These are phyloP conservation scores for Populus hybrid DNA, from an alignment of 441 rosid species.

Conservation along the genomic window DNA sequence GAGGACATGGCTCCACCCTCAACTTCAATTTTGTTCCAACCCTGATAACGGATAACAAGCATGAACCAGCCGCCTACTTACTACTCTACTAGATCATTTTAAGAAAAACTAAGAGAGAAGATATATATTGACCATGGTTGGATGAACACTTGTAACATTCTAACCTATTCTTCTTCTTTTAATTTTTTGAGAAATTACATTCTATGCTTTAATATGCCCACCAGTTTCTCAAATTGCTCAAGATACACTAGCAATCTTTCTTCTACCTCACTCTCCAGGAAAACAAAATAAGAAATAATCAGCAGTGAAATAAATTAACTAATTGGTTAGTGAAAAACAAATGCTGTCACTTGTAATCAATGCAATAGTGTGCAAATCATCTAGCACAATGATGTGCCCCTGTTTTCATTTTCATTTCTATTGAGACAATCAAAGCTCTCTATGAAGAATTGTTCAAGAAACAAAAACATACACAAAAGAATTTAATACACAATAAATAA, in stretches of 20 bases:
- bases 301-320: neutral
- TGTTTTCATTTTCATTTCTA: neutral
- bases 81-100: neutral
- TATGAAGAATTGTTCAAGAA: neutral
- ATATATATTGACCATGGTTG: neutral
- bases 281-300: neutral
- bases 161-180: neutral
- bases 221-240: neutral
- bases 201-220: neutral
- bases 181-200: neutral
- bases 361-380: neutral
- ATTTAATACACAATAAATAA: neutral
- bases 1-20: neutral
- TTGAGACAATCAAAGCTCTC: neutral
- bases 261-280: neutral
- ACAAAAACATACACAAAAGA: neutral
- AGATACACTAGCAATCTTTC: neutral
- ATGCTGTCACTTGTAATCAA: neutral
- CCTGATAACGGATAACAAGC: neutral
- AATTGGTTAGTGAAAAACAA: neutral
- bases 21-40: slow-evolving; percentile 1
- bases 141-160: neutral
- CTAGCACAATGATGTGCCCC: neutral
- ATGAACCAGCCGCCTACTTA: neutral
- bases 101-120: neutral